Percentiles rank a stretch among this genome's conserved stretches.
phyloP scores from a whole-genome alignment of 2,329 filamentous ascomycete genomes.

The Pseudogymnoascus sp. region DNA sequence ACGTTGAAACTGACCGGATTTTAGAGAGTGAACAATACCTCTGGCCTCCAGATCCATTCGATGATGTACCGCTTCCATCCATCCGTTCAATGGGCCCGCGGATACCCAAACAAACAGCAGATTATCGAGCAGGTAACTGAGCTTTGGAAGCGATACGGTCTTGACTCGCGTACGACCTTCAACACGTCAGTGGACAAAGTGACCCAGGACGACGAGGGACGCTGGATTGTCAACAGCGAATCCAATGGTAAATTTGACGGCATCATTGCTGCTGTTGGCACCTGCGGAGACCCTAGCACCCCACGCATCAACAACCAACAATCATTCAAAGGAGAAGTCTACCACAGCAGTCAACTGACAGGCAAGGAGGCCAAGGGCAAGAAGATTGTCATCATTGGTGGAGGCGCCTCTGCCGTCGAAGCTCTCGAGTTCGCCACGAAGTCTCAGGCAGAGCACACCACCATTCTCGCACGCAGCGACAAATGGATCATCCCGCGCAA shows the following conservation, averaged over 20 bases:
- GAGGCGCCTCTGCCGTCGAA: conserved; percentile 74
- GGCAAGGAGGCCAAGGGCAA: conserved; percentile 66
- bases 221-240: conserved; percentile 71
- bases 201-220: conserved; percentile 57
- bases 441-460: conserved; percentile 57
- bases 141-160: conserved; percentile 67
- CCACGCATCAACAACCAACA: conserved; percentile 63
- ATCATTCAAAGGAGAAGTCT: conserved; percentile 61
- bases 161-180: conserved; percentile 65
- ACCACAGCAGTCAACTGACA: conserved; percentile 68
- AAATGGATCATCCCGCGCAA: conserved; percentile 88
- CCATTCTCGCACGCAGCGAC: conserved; percentile 67
- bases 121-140: conserved; percentile 64
- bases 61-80: conserved; percentile 86
- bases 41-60: conserved; percentile 73
- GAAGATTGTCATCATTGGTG: conserved; percentile 67
- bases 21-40: conserved; percentile 72
- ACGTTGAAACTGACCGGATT: conserved; percentile 8
- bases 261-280: conserved; percentile 69
- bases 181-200: conserved; percentile 60
- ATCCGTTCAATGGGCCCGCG: conserved; percentile 61
- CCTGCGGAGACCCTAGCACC: conserved; percentile 71
- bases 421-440: conserved; percentile 70
- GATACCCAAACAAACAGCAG: conserved; percentile 70
- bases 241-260: conserved; percentile 69